A percentile compares a stretch with the other conserved stretches of the same genome.
Conservation (phyloP, 2,329 filamentous ascomycete species). For the Phoma sp. region DNA sequence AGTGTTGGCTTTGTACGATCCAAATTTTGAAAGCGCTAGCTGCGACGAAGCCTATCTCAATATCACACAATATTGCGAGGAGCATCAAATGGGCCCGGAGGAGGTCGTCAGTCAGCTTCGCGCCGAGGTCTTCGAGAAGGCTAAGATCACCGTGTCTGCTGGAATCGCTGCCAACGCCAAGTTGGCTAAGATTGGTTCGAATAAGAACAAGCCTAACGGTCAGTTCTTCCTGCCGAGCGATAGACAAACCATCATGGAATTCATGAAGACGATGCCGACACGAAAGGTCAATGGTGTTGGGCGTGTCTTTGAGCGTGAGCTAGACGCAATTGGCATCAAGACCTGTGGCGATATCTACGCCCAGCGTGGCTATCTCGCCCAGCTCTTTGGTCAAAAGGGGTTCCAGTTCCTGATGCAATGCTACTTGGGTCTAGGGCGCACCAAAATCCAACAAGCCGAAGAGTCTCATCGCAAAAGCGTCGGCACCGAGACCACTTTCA, state of each 20-base stretch:
- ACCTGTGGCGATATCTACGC: slow-evolving; percentile 88
- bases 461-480: slow-evolving; percentile 93
- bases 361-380: slow-evolving; percentile 74
- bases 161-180: slow-evolving; percentile 94
- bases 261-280: slow-evolving; percentile 83
- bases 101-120: slow-evolving; percentile 81
- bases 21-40: slow-evolving; percentile 89
- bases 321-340: slow-evolving; percentile 85
- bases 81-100: slow-evolving; percentile 72
- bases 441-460: slow-evolving; percentile 82
- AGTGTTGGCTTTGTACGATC: slow-evolving; percentile 86
- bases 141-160: slow-evolving; percentile 88
- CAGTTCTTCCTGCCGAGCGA: slow-evolving; percentile 81
- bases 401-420: slow-evolving; percentile 85
- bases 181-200: slow-evolving; percentile 93
- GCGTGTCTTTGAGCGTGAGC: slow-evolving; percentile 88
- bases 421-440: slow-evolving; percentile 86
- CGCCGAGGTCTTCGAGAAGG: slow-evolving; percentile 74
- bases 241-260: slow-evolving; percentile 76
- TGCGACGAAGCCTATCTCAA: slow-evolving; percentile 98
- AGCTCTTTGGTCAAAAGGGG: slow-evolving; percentile 89
- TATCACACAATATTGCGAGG: slow-evolving; percentile 81
- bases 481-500: slow-evolving; percentile 91
- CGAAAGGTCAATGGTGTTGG: slow-evolving; percentile 96
- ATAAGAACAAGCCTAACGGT: slow-evolving; percentile 95